These are phyloP conservation scores for Lablab purpureus DNA, from an alignment of 306 rosid genomes.

Conservation along the genomic window DNA sequence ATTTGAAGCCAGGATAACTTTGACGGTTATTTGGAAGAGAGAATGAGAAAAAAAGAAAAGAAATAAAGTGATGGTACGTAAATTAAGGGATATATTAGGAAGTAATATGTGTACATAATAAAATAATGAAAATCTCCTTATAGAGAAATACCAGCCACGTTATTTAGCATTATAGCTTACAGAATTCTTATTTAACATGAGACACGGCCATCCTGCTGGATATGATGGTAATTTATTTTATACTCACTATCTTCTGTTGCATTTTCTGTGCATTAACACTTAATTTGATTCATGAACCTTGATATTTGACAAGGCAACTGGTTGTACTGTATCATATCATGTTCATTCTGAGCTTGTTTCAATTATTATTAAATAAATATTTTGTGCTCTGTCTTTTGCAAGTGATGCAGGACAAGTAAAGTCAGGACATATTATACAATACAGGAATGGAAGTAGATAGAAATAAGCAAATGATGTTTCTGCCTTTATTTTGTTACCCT, in stretches of 20 bases:
- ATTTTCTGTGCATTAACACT: not conserved
- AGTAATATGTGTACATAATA: no score
- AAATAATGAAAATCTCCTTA: no score
- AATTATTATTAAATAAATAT: not conserved
- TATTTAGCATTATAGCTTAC: not conserved
- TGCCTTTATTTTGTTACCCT: not conserved
- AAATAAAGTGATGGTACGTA: no score
- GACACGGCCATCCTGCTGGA: slow-evolving; percentile 1
- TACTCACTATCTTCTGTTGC: not conserved
- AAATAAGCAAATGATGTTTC: not conserved
- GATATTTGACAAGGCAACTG: not conserved
- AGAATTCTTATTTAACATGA: not conserved
- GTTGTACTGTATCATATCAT: not conserved
- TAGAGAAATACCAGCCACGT: no score
- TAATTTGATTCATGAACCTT: not conserved
- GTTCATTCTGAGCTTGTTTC: not conserved
- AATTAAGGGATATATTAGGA: no score
- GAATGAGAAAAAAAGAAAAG: no score
- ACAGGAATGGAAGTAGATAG: not conserved
- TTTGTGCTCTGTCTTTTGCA: not conserved
- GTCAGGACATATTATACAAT: not conserved
- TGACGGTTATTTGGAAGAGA: no score
- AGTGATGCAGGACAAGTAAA: not conserved
- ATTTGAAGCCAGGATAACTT: no score
- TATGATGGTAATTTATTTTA: slow-evolving; percentile 14